Percentiles rank a stretch among this genome's conserved stretches.
Conservation (phyloP, 441 rosid genomes). For the Flueggea neowawraea region DNA sequence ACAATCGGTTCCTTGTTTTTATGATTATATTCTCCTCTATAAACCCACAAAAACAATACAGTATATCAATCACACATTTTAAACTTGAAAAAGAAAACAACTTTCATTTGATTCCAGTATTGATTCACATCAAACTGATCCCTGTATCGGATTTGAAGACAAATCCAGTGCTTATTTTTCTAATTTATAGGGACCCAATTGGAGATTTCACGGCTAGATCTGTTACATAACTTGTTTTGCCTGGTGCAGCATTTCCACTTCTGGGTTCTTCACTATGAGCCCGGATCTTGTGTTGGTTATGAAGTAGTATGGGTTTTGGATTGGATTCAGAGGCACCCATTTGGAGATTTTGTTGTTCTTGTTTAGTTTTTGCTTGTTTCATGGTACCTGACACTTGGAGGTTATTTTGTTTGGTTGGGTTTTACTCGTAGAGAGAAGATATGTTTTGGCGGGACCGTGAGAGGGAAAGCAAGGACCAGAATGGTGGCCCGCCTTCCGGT, state of each 20-base stretch:
- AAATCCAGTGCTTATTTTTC: too few species aligned
- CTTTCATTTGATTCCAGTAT: too few species aligned
- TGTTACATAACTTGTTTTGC: conserved; percentile 1
- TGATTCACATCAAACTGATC: too few species aligned
- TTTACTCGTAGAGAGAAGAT: conserved; percentile 19
- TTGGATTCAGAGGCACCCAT: conserved; percentile 14
- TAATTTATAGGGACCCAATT: background rate
- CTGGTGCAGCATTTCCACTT: background rate
- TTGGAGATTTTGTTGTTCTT: conserved; percentile 15
- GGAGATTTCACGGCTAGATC: conserved; percentile 20
- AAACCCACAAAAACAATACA: too few species aligned
- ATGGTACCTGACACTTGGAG: too few species aligned
- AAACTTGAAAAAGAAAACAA: too few species aligned
- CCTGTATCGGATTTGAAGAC: too few species aligned
- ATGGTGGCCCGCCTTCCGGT: conserved; percentile 79
- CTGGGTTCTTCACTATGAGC: conserved; percentile 12
- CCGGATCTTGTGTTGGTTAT: conserved; percentile 22
- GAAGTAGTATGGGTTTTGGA: conserved; percentile 20
- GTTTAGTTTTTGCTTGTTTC: too few species aligned
- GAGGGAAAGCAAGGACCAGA: conserved; percentile 74
- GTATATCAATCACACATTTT: too few species aligned
- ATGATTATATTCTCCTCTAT: too few species aligned
- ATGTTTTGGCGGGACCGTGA: conserved; percentile 98
- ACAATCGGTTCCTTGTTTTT: too few species aligned
- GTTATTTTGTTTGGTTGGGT: conserved; percentile 20